Conservation (phyloP, 164 flowering plant genomes). For the Stephania japonica region DNA sequence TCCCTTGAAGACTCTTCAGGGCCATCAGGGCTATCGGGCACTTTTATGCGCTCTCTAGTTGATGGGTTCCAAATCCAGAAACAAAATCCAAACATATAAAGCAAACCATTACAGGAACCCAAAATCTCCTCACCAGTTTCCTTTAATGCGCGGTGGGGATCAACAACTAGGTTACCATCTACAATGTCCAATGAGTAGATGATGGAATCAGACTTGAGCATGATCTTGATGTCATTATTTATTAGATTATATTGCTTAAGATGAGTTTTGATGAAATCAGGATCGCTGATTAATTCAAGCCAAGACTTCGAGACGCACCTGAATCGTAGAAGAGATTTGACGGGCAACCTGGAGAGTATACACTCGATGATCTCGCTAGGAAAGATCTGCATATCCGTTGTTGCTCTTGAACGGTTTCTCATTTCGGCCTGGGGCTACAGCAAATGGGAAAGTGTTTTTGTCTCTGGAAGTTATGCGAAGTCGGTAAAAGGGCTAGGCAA, state of each 20-base stretch:
- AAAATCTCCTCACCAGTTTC: background rate
- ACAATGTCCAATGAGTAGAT: background rate
- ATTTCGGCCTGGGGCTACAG: background rate
- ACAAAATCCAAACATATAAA: background rate
- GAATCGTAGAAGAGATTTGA: too few species aligned
- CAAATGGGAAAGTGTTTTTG: too few species aligned
- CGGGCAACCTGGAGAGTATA: conserved; percentile 1
- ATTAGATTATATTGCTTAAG: background rate
- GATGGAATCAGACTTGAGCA: conserved; percentile 3
- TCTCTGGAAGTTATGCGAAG: too few species aligned
- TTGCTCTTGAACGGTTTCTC: too few species aligned
- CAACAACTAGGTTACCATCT: background rate
- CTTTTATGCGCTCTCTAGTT: background rate
- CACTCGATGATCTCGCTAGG: background rate
- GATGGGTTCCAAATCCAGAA: conserved; percentile 4
- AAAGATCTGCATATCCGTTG: background rate
- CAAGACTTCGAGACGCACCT: conserved; percentile 1
- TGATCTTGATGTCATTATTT: background rate
- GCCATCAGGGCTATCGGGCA: background rate
- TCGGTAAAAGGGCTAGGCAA: too few species aligned
- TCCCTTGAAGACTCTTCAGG: too few species aligned
- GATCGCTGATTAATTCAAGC: background rate
- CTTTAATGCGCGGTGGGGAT: background rate
- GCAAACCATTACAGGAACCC: conserved; percentile 11
- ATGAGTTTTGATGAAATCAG: background rate